Base-by-base conservation (phyloP, 176 grass and related monocot genomes). In the Hyparrhenia diplandra region DNA sequence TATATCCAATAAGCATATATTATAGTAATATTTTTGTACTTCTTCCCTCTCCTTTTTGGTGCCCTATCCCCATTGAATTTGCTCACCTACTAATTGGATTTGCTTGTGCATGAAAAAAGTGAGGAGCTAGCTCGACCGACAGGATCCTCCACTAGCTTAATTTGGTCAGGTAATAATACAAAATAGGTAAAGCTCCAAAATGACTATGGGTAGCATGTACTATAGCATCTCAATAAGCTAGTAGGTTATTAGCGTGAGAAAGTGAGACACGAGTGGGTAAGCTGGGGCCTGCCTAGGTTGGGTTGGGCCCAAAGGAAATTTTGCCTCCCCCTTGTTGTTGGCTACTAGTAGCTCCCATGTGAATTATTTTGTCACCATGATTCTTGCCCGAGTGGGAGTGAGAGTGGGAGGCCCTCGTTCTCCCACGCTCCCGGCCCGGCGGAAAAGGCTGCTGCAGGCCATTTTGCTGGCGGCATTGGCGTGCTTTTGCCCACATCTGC, bases 301-400 rank as follows among this genome's bases (percentile, higher is more conserved):
- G 58, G 13, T 65, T 39, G 58, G 70, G 59, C 80, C 58, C 20
- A 49, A 51, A 74, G 47, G 41, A 74, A 65, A 52, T 64, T 21
- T 6, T 64, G 45, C 45, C 46, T 45, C 5, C 23, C 2, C 71
- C n/a, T n/a, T n/a, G n/a, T 54, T 41, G 54, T 55, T 40, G 42
- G 42, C 42, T 40, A 7, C 37, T 39, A 71, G n/a, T n/a, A n/a
- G n/a, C 11, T 40, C 25, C 63, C 82, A 84, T 84, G 72, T 69
- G 73, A n/a, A 68, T 84, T 84, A 84, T 58, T n/a, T 83, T 57
- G 82, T 43, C 72, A 84, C 31, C 29, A 61, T 76, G 46, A 69
- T 84, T 84, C 47, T 47, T 84, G 82, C 47, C 71, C 54, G 71
- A 52, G 80, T 4, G n/a, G n/a, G n/a, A n/a, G n/a, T n/a, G n/a